Evolutionary conservation across 164 flowering plant genomes (phyloP), one percentile per base, ranked within the genome.

Genomic region (Umbellularia californica): DNA sequence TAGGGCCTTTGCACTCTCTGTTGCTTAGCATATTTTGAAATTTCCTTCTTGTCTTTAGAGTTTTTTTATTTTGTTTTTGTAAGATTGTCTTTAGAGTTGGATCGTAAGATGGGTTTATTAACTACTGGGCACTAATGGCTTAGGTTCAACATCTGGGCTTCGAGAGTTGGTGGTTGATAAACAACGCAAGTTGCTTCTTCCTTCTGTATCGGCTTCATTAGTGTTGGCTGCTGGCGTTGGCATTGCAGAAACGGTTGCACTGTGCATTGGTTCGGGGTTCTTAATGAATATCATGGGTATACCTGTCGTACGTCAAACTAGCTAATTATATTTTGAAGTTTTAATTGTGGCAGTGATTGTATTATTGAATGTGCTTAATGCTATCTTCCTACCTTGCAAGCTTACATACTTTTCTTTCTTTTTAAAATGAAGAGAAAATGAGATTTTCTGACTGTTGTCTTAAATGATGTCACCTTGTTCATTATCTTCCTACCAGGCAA

Each of bases 251-350:
- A 84, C 98, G 64, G 72, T 92, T 79, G 92, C 88, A n/a, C 93
- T 95, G 25, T 90, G 78, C 47, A 5, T 79, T 75, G 97, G 99
- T 72, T 91, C 99, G 6, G 92, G 94, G 25, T 85, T 77, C 80
- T 80, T 93, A 63, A 81, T 92, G 93, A 88, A 88, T 88, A 79
- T 88, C 86, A 89, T 93, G 98, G 98, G 98, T 89, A 91, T 95
- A 90, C 84, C 95, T 81, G 90, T 83, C 86, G 99, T 95, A 93
- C 81, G 98, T 93, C 79, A 68, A 60, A 24, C 78, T 75, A 65
- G 52, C 87, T 65, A 70, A 25, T 69, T 47, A 69, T 64, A 12
- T 35, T 25, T 30, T 47, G 35, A n/a, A 22, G n/a, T 33, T 67
- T 15, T 15, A 67, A 12, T 67, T 25, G 17, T 67, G 24, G 9